Conservation (phyloP, 2,329 filamentous ascomycete genomes). For the Verticillium longisporum region DNA sequence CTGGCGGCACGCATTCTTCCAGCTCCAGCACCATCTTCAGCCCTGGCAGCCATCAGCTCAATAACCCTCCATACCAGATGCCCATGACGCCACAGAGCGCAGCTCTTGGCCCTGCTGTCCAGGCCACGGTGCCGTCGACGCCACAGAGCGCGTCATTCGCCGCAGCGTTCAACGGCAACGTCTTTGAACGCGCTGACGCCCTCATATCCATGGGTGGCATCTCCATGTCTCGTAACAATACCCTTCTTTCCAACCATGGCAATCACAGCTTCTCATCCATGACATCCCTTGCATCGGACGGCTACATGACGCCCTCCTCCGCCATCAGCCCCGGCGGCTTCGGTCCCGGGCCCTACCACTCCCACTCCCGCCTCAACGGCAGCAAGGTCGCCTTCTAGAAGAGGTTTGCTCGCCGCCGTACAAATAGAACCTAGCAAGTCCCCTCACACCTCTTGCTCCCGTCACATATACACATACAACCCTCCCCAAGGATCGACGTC, state of each 20-base stretch:
- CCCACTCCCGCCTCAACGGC: constrained; percentile 27
- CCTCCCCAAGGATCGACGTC: too few species aligned
- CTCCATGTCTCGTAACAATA: constrained; percentile 40
- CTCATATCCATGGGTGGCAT: constrained; percentile 51
- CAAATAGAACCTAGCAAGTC: neutral
- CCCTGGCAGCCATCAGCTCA: constrained; percentile 14
- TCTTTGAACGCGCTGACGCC: constrained; percentile 55
- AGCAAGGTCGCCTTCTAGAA: constrained; percentile 28
- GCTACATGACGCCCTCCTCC: constrained; percentile 23
- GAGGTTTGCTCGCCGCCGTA: constrained; percentile 4
- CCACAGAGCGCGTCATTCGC: constrained; percentile 52
- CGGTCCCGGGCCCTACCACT: constrained; percentile 7
- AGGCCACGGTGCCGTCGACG: constrained; percentile 77
- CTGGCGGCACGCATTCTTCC: constrained; percentile 11
- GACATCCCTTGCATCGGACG: constrained; percentile 33
- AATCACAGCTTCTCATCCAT: constrained; percentile 33
- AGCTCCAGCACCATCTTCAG: constrained; percentile 10
- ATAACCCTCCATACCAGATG: constrained; percentile 31
- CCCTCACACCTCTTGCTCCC: neutral
- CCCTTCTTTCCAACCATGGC: constrained; percentile 21
- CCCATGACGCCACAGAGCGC: constrained; percentile 88
- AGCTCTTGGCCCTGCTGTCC: constrained; percentile 80
- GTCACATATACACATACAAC: neutral
- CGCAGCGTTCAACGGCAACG: constrained; percentile 46
- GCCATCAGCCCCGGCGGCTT: constrained; percentile 21